Evolutionary conservation across 305 asterid genomes (phyloP).

Genomic region (Plantago lanceolata): DNA sequence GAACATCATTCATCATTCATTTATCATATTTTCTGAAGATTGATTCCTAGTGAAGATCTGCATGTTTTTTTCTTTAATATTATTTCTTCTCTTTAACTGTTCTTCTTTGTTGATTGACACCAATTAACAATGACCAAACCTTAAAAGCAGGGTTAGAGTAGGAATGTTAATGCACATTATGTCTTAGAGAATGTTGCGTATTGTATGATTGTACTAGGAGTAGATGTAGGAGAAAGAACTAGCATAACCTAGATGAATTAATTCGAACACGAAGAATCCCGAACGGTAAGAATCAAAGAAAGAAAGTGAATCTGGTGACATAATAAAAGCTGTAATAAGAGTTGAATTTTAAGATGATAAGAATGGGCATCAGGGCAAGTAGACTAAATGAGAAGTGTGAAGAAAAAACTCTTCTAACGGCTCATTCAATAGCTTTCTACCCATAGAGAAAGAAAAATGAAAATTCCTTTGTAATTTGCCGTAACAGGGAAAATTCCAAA

Average conservation of each 20-base stretch:
- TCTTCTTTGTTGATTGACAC: background rate
- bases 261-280: background rate
- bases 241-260: background rate
- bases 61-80: background rate
- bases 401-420: slow-evolving; percentile 19
- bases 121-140: background rate
- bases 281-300: background rate
- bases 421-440: slow-evolving; percentile 16
- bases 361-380: slow-evolving; percentile 5
- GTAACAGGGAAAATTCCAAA: slow-evolving; percentile 60
- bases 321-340: slow-evolving; percentile 1
- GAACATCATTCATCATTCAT: background rate
- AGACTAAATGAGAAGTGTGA: slow-evolving; percentile 11
- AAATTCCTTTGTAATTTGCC: slow-evolving; percentile 47
- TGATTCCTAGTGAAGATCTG: background rate
- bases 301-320: background rate
- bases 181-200: background rate
- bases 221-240: background rate
- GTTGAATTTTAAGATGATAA: slow-evolving; percentile 4
- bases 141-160: background rate
- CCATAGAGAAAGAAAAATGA: slow-evolving; percentile 10
- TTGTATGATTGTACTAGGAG: background rate
- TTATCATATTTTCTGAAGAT: background rate
- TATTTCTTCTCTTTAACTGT: background rate
- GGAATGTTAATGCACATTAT: background rate